phyloP scores from a whole-genome alignment of 73 alveolate species.

The Symbiodinium pilosum region DNA sequence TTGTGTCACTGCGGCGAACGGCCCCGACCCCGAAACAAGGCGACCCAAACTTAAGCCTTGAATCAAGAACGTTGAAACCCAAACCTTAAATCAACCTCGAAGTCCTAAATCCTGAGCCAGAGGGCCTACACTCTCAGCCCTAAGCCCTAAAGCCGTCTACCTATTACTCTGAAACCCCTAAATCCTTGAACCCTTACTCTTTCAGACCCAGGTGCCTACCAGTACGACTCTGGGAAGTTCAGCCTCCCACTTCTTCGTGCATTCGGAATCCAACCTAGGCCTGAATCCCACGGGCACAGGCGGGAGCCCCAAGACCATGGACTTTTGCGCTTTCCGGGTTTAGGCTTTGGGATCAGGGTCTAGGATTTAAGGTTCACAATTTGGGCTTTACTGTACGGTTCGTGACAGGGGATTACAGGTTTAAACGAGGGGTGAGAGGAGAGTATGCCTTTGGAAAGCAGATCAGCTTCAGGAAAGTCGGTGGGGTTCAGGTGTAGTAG shows the following conservation, averaged over 20 bases:
- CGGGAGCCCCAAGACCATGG: neutral
- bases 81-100: neutral
- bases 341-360: neutral
- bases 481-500: too few species aligned
- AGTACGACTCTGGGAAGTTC: neutral
- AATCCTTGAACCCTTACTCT: neutral
- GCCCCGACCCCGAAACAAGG: too few species aligned
- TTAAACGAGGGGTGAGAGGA: too few species aligned
- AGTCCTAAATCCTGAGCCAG: neutral
- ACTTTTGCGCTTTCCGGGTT: neutral
- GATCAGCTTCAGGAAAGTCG: too few species aligned
- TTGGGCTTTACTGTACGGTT: neutral
- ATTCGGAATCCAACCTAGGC: conserved; percentile 31
- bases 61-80: neutral
- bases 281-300: conserved; percentile 54
- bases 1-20: too few species aligned
- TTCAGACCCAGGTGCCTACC: neutral
- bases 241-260: conserved; percentile 49
- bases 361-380: neutral
- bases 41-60: too few species aligned
- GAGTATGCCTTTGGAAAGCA: too few species aligned
- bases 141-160: neutral
- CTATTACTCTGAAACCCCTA: neutral
- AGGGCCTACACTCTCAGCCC: neutral
- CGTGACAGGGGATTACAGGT: neutral